Evolutionary conservation across 2,329 filamentous ascomycete genomes (phyloP), one percentile per base, ranked within the genome.

Genomic region (Verticillium tricorpus): DNA sequence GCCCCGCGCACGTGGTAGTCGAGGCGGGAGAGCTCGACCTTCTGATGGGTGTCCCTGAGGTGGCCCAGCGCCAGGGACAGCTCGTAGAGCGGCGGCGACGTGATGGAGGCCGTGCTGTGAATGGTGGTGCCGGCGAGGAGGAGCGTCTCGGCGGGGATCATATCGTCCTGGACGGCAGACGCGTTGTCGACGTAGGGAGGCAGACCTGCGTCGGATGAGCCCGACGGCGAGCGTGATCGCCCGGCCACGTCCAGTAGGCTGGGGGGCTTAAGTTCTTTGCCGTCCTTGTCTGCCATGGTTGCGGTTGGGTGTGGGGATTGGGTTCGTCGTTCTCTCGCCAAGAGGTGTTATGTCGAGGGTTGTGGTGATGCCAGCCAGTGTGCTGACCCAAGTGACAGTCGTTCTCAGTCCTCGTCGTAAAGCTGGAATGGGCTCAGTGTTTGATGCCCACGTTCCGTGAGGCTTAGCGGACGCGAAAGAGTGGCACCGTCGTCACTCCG

Each of bases 1-100:
- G 57, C 55, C 22, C 40, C 22, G 31, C 60, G 54, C 57, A 73
- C 62, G 11, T 61, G 62, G 52, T 69, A 63, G 56, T 76, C 72
- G 8, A 74, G 62, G n/a, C 72, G 69, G 57, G 72, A 67, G 19
- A 77, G 60, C 39, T 65, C 66, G 11, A 77, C 70, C 40, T 55
- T 70, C 17, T 69, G 69, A 58, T 76, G 70, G 22, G 69, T 66
- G 35, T 75, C 72, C 40, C 67, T 67, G 12, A 77, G 68, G 58
- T 71, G 72, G 22, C 66, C 71, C 34, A 76, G 65, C 5, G 70
- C 68, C 58, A 75, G 73, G 1, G 75, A 74, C 59, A 76, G 71
- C 52, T 76, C 73, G 65, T 76, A 77, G 9, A 76, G 67, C 2
- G 74, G 71, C 35, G 70, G 68, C 25, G 70, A 66, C n/a, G 67